Evolutionary conservation across 2,329 filamentous ascomycete genomes (phyloP).

Genomic region (Cordyceps cateniannulata): DNA sequence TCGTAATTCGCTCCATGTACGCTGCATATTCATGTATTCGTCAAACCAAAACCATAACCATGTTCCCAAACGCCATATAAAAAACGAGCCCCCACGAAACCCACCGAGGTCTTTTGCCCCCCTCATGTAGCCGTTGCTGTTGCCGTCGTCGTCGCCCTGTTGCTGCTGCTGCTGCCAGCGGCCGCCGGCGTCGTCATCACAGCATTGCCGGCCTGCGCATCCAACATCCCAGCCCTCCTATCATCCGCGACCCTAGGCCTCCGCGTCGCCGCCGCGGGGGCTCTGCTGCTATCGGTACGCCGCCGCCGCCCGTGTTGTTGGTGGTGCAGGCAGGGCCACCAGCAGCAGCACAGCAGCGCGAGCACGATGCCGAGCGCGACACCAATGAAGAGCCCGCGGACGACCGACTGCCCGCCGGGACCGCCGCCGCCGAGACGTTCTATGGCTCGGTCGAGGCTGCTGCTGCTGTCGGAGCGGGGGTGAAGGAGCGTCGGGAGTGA

Average conservation of each 20-base stretch:
- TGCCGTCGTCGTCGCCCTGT: background rate
- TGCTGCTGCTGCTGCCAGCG: too few species aligned
- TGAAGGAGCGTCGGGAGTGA: too few species aligned
- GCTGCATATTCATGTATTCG: background rate
- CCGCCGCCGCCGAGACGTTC: slow-evolving; percentile 1
- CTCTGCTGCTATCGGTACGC: too few species aligned
- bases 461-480: background rate
- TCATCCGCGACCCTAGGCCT: too few species aligned
- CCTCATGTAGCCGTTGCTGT: background rate
- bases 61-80: background rate
- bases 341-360: slow-evolving; percentile 17
- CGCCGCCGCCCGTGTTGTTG: too few species aligned
- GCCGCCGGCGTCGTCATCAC: too few species aligned
- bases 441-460: background rate
- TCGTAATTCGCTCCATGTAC: background rate
- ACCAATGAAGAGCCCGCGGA: slow-evolving; percentile 16
- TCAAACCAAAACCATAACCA: background rate
- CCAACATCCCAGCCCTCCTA: too few species aligned
- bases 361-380: slow-evolving; percentile 14
- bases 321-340: slow-evolving; percentile 1
- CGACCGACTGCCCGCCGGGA: background rate
- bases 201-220: too few species aligned
- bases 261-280: too few species aligned
- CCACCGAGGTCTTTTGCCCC: too few species aligned
- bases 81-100: background rate